These are phyloP conservation scores for Gastrolobium bilobum DNA, from an alignment of 306 rosid genomes.

Conservation along the genomic window DNA sequence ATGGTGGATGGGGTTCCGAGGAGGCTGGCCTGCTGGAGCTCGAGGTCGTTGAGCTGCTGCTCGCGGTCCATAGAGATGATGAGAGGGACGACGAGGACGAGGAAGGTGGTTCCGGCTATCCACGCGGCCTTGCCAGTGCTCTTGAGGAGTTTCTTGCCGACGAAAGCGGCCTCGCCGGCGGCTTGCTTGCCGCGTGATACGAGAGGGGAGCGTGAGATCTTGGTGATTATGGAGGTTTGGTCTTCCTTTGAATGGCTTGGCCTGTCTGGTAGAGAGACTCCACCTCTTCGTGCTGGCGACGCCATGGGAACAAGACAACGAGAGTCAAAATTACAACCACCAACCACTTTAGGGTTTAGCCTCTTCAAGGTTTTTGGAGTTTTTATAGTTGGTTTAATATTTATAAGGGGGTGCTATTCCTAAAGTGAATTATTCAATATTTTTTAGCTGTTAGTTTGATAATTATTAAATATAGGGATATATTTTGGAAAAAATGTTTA, in stretches of 20 bases:
- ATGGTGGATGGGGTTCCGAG: constrained; percentile 68
- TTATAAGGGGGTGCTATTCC: no score
- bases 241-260: constrained; percentile 58
- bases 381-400: no score
- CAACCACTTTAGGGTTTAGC: constrained; percentile 23
- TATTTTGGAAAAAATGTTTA: no score
- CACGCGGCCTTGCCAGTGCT: constrained; percentile 98
- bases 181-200: constrained; percentile 69
- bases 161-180: constrained; percentile 70
- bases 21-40: constrained; percentile 92
- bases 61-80: constrained; percentile 98
- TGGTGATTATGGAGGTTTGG: constrained; percentile 47
- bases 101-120: constrained; percentile 92
- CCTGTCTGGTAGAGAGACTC: constrained; percentile 83
- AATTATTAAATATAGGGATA: no score
- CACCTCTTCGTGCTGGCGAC: constrained; percentile 75
- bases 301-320: constrained; percentile 55
- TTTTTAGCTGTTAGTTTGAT: no score
- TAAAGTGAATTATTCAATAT: no score
- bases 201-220: constrained; percentile 64
- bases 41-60: constrained; percentile 90
- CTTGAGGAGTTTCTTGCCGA: constrained; percentile 73
- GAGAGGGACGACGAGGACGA: constrained; percentile 82
- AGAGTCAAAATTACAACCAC: neutral
- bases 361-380: neutral